A percentile compares a stretch with the other conserved stretches of the same genome.
These are phyloP conservation scores for Coffea eugenioides DNA, from an alignment of 257 asterid species.

Conservation along the genomic window DNA sequence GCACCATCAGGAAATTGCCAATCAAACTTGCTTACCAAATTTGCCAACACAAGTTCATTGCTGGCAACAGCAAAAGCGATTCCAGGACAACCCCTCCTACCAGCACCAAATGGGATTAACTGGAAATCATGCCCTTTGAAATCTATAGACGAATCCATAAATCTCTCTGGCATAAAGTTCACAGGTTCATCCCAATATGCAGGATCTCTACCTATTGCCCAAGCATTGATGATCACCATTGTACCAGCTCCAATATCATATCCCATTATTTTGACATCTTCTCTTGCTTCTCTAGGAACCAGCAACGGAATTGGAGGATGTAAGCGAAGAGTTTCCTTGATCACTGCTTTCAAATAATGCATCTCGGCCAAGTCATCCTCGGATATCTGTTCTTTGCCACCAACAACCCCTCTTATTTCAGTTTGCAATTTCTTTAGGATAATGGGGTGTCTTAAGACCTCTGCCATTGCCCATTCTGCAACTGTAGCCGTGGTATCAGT, in stretches of 20 bases:
- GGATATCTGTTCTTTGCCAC: too few relatives aligned
- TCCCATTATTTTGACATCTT: neutral
- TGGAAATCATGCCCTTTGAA: neutral
- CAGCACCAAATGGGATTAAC: neutral
- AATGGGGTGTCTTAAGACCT: too few relatives aligned
- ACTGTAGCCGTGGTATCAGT: too few relatives aligned
- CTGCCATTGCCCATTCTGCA: too few relatives aligned
- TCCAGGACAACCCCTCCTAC: constrained; percentile 22
- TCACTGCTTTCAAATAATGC: neutral
- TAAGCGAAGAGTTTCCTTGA: neutral
- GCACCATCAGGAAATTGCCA: constrained; percentile 28
- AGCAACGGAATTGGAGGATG: neutral
- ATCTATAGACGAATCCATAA: constrained; percentile 14
- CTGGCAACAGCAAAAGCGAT: constrained; percentile 12
- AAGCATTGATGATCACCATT: neutral
- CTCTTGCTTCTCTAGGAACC: constrained; percentile 3
- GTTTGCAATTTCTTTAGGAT: too few relatives aligned
- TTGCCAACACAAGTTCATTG: constrained; percentile 23
- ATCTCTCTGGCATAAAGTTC: neutral
- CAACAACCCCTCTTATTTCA: too few relatives aligned
- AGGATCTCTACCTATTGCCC: neutral
- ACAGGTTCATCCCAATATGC: neutral
- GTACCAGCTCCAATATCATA: neutral
- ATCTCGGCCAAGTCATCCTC: neutral
- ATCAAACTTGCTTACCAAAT: constrained; percentile 27